Base-by-base conservation (phyloP, 1,284 basidiomycete genomes). In the Trichosporon asahii region DNA sequence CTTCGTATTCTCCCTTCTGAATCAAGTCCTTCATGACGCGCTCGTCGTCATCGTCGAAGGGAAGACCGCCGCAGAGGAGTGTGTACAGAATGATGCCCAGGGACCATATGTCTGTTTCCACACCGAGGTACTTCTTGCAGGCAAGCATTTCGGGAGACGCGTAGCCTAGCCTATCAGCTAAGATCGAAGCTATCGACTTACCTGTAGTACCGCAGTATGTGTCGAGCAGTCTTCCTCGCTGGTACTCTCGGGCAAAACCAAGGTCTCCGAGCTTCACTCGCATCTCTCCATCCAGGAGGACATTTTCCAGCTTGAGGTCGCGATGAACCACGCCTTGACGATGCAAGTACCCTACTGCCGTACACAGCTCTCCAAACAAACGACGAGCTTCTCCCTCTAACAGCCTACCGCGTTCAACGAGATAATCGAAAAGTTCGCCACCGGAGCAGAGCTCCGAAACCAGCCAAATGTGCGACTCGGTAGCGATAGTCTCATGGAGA, bases 21-120 rank as follows among this genome's bases (percentile, higher is more conserved):
- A 99, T 94, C 81, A 93, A 91, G 65, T 88, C 85, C 76, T 91
- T 91, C 94, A 98, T 98, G 37, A 91, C 80, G 40, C 86, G 84
- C 83, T 99, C 97, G 79, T 98, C 91, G 72, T 99, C 97, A 76
- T 98, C 94, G 77, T 98, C 96, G 77, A 98, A 98, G 0, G 96
- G 96, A n/a, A 98, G 85, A 4, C 91, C 93, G 1, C 96, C 96
- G 0, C 93, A 95, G 44, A 98, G 86, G 15, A 98, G 88, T n/a
- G 90, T 92, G 81, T 96, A 98, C 9, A 99, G 86, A 68, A 99
- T 98, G 72, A 99, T 88, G 3, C 96, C 96, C 37, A 98, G 86
- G 0, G 97, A 98, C 96, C 96, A 99, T 31, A 98, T 87, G 78
- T 99, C 97, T 63, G 98, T 94, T 87, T 98, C 94, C 91, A 85